Evolutionary conservation across 805 yeast genomes (phyloP).

Genomic region (Saccharomycopsis sp.): DNA sequence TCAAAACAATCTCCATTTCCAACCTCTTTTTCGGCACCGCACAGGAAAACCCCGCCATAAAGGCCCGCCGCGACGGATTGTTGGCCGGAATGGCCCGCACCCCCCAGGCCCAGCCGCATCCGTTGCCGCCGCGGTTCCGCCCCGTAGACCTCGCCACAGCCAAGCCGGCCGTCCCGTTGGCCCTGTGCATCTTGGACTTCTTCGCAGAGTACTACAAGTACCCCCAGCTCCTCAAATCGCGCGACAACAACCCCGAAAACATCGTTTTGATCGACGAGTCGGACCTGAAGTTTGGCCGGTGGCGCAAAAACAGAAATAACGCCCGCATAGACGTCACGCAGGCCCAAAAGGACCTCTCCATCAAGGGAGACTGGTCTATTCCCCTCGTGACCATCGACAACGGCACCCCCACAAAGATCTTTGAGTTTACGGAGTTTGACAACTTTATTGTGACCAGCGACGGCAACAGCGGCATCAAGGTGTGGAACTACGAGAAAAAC

Average conservation of each 20-base stretch:
- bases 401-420: conserved; percentile 69
- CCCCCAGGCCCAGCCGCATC: conserved; percentile 19
- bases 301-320: conserved; percentile 91
- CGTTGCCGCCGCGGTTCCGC: conserved; percentile 24
- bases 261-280: conserved; percentile 18
- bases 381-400: conserved; percentile 55
- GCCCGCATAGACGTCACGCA: conserved; percentile 82
- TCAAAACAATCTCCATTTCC: background rate
- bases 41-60: too few relatives aligned
- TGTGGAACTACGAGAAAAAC: conserved; percentile 79
- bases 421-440: conserved; percentile 87
- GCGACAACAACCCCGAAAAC: conserved; percentile 17
- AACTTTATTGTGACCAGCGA: conserved; percentile 72
- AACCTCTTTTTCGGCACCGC: background rate
- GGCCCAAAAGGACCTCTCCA: conserved; percentile 74
- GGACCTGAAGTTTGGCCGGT: conserved; percentile 27
- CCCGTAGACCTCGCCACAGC: conserved; percentile 26
- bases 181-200: conserved; percentile 63
- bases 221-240: conserved; percentile 48
- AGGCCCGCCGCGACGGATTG: too few relatives aligned
- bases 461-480: conserved; percentile 73
- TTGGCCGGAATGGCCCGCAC: too few relatives aligned
- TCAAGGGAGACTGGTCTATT: conserved; percentile 81
- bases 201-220: conserved; percentile 90
- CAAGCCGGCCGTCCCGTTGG: conserved; percentile 43